Conservation (phyloP, 805 yeast genomes). For the Pichia scutulata region DNA sequence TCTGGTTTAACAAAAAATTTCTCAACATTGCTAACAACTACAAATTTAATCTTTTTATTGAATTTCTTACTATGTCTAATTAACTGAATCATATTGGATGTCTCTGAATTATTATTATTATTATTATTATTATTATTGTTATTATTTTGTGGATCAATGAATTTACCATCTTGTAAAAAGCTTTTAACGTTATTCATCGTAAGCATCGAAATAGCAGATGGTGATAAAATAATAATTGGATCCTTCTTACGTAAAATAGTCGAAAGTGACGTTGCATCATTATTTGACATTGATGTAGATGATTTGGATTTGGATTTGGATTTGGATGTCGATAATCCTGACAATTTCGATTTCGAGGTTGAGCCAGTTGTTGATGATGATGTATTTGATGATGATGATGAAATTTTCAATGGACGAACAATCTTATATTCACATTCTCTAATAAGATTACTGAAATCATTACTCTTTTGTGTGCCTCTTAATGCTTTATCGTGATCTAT, state of each 20-base stretch:
- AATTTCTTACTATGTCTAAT: constrained; percentile 49
- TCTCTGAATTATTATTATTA: constrained; percentile 20
- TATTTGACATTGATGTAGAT: constrained; percentile 11
- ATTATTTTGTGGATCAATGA: constrained; percentile 39
- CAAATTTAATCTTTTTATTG: constrained; percentile 49
- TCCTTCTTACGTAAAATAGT: constrained; percentile 31
- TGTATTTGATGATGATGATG: constrained; percentile 1
- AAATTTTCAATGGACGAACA: constrained; percentile 24
- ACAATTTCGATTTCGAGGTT: constrained; percentile 11
- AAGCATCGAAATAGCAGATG: constrained; percentile 68
- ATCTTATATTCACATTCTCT: constrained; percentile 58
- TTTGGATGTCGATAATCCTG: background rate
- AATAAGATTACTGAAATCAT: constrained; percentile 60
- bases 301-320: constrained; percentile 11
- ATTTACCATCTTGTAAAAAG: constrained; percentile 67
- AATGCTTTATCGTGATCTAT: constrained; percentile 35
- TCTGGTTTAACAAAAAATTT: constrained; percentile 86
- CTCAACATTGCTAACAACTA: constrained; percentile 84
- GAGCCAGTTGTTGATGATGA: constrained; percentile 15
- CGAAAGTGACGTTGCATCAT: constrained; percentile 5
- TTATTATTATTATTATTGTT: constrained; percentile 17
- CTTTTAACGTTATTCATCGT: constrained; percentile 58
- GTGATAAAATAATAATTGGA: constrained; percentile 71
- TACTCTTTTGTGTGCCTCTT: constrained; percentile 52
- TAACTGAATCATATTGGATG: constrained; percentile 37